phyloP scores from a whole-genome alignment of 495 filamentous ascomycete genomes.

The Bacidia gigantensis region DNA sequence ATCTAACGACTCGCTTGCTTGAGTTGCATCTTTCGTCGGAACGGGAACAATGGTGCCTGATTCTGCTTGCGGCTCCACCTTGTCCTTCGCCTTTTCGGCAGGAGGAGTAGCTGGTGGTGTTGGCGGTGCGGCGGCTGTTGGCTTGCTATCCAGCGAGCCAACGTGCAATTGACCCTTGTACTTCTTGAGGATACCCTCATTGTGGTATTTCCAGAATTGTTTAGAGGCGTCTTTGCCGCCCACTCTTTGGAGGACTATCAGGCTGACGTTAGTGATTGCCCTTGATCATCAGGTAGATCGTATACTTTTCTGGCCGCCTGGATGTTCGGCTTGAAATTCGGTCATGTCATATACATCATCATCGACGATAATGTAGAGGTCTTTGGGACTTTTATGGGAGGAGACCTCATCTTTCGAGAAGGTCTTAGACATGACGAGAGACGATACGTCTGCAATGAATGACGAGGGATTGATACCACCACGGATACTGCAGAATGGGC shows the following conservation, averaged over 20 bases:
- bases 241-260: constrained; percentile 67
- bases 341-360: constrained; percentile 95
- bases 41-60: constrained; percentile 34
- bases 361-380: constrained; percentile 79
- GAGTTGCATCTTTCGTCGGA: constrained; percentile 28
- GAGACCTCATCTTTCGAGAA: constrained; percentile 78
- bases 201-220: constrained; percentile 99
- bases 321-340: constrained; percentile 87
- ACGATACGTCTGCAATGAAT: too few species aligned
- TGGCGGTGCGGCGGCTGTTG: constrained; percentile 40
- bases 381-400: constrained; percentile 74
- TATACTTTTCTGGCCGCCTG: constrained; percentile 90
- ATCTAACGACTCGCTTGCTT: constrained; percentile 59
- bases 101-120: constrained; percentile 41
- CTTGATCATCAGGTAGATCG: background rate
- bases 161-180: constrained; percentile 78
- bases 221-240: constrained; percentile 94
- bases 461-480: too few species aligned
- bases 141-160: constrained; percentile 82
- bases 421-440: constrained; percentile 64
- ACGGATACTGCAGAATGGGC: too few species aligned
- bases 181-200: constrained; percentile 86
- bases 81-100: constrained; percentile 31
- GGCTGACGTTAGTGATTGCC: constrained; percentile 1
- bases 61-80: constrained; percentile 29